phyloP scores from a whole-genome alignment of 257 asterid species.

The Solanum gandarillasii region DNA sequence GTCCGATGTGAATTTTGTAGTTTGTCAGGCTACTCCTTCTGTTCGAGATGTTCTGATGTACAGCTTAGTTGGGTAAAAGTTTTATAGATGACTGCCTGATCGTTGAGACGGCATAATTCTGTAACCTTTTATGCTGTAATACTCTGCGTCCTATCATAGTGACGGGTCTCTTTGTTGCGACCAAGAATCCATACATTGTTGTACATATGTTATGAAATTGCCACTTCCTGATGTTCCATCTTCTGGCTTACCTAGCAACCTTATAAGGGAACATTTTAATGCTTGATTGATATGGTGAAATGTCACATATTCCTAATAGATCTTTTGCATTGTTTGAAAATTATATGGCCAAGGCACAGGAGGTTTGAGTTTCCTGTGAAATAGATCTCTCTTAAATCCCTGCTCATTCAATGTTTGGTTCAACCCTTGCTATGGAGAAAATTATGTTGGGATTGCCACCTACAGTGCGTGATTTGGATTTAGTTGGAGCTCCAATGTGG shows the following conservation, averaged over 20 bases:
- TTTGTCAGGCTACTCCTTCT: background rate
- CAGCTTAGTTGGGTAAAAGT: conserved; percentile 29
- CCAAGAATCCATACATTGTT: background rate
- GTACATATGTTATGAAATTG: background rate
- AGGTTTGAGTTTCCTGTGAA: background rate
- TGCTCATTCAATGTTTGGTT: background rate
- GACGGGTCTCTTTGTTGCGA: conserved; percentile 1
- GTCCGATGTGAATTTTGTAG: conserved; percentile 56
- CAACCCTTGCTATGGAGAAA: background rate
- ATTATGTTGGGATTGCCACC: background rate
- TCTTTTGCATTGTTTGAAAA: background rate
- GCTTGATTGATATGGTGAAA: background rate
- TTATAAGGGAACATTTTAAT: background rate
- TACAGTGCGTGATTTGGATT: background rate
- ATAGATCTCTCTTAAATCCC: background rate
- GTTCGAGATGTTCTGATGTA: conserved; percentile 11
- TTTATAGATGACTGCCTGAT: background rate
- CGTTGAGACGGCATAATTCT: background rate
- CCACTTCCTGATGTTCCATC: background rate
- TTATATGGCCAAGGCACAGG: background rate
- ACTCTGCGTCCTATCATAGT: background rate
- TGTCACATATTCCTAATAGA: background rate
- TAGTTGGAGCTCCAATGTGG: background rate
- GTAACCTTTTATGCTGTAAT: background rate
- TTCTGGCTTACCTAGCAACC: background rate